These are phyloP conservation scores for Pichia terricola DNA, from an alignment of 1,139 yeast genomes.

Conservation along the genomic window DNA sequence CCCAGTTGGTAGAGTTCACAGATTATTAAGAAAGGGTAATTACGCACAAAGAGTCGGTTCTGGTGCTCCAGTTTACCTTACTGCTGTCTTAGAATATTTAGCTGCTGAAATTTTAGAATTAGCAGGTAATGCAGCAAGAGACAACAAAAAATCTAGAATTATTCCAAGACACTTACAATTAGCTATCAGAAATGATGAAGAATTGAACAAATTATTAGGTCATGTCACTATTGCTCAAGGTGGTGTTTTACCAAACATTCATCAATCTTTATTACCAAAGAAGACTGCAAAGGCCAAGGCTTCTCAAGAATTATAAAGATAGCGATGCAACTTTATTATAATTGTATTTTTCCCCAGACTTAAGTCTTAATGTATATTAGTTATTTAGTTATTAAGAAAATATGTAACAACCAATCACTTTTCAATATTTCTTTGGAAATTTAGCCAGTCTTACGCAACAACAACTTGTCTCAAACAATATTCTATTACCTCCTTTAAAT, in stretches of 20 bases:
- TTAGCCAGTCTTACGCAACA: no score
- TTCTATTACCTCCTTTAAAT: no score
- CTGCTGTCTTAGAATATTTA: slow-evolving; percentile 93
- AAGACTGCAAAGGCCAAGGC: slow-evolving; percentile 77
- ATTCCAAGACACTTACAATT: slow-evolving; percentile 98
- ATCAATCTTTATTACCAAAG: slow-evolving; percentile 92
- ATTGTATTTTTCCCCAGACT: no score
- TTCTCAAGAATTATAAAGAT: slow-evolving; percentile 71
- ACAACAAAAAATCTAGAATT: slow-evolving; percentile 94
- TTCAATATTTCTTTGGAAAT: no score
- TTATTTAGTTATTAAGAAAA: no score
- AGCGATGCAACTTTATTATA: no score
- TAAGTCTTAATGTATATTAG: no score
- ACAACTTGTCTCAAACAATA: no score
- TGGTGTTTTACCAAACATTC: slow-evolving; percentile 98
- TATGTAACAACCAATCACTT: no score
- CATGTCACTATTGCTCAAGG: slow-evolving; percentile 98
- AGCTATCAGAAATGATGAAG: slow-evolving; percentile 99
- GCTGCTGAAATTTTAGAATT: slow-evolving; percentile 97
- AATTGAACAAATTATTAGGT: slow-evolving; percentile 91
- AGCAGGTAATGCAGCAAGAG: slow-evolving; percentile 99
- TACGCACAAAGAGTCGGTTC: slow-evolving; percentile 99
- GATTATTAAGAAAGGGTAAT: slow-evolving; percentile 95
- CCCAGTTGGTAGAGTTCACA: slow-evolving; percentile 99
- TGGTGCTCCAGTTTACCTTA: slow-evolving; percentile 94